Percentiles rank a stretch among this genome's conserved stretches.
These are phyloP conservation scores for Polygonum maritimum DNA, from an alignment of 148 eudicot genomes.

Conservation along the genomic window DNA sequence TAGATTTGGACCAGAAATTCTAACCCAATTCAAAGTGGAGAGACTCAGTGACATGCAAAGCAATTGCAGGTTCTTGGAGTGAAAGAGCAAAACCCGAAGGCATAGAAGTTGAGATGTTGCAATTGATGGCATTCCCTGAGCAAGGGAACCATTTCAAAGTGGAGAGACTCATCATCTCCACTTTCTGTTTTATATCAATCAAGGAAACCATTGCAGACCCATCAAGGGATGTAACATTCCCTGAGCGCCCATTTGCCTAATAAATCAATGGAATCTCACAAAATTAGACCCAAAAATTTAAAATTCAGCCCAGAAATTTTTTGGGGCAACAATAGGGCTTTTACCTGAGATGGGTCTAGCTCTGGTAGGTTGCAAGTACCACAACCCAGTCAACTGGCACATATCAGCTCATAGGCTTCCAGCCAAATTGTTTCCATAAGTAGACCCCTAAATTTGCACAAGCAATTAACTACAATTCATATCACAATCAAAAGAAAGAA, in stretches of 20 bases:
- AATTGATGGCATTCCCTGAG: constrained; percentile 92
- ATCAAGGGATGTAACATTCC: constrained; percentile 13
- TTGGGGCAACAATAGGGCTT: constrained; percentile 20
- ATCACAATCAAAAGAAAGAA: not conserved
- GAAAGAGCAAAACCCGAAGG: constrained; percentile 90
- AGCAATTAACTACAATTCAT: not conserved
- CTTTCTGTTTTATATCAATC: constrained; percentile 35
- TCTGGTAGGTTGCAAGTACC: constrained; percentile 72
- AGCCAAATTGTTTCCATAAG: constrained; percentile 73
- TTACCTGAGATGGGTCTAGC: constrained; percentile 34
- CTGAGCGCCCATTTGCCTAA: constrained; percentile 38
- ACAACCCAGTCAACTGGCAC: constrained; percentile 95
- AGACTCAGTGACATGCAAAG: constrained; percentile 66
- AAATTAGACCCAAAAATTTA: constrained; percentile 6
- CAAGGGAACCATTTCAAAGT: constrained; percentile 90
- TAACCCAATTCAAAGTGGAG: not conserved
- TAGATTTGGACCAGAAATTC: not conserved
- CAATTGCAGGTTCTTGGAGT: constrained; percentile 91
- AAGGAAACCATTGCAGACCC: constrained; percentile 36
- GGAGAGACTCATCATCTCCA: constrained; percentile 34
- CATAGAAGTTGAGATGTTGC: constrained; percentile 97
- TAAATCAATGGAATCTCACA: constrained; percentile 13
- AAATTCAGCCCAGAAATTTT: not conserved
- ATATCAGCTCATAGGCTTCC: constrained; percentile 85
- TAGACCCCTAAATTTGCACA: constrained; percentile 50